Base-by-base conservation (phyloP, 257 asterid species). In the Marsdenia floribunda region DNA sequence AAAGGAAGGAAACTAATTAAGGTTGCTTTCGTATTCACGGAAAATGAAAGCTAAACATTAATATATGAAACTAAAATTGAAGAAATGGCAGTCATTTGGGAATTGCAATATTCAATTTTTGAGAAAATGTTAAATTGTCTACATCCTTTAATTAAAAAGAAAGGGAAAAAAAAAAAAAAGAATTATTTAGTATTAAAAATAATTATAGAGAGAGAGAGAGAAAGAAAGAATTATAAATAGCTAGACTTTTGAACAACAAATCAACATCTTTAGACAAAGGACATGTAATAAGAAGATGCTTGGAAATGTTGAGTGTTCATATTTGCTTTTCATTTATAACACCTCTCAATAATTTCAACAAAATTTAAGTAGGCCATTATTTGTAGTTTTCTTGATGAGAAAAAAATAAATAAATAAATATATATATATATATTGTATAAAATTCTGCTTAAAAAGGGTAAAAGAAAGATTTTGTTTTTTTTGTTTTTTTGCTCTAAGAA, bases 301-400 rank as follows among this genome's bases (percentile, higher is more conserved):
- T 59, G 50, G 16, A 50, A 73, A 73, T 44, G 76, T 42, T 42
- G 60, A 58, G 70, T 38, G 76, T 63, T 63, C 72, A 74, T 74
- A 63, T 74, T 63, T 74, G 77, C 77, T 49, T 63, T 74, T 74
- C 63, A 22, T 74, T 40, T 29, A 29, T 21, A 74, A 52, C 21
- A 67, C 42, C 78, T 49, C 29, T 35, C 71, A 49, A 74, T 74
- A 35, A 74, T 64, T 74, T 74, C 54, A 24, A 74, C 66, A 74
- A 74, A 42, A 42, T 42, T 74, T 64, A 49, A 75, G 57, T 65
- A 52, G 57, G 67, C 73, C 67, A 75, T 35, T 33, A 65, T 53
- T 50, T 65, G 42, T 65, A 29, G 15, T 75, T 75, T 75, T 75
- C 78, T 65, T 63, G 46, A 63, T 21, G 18, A 33, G 37, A n/a